Base-by-base conservation (phyloP, 345 rosid genomes). In the Corchorus capsularis region DNA sequence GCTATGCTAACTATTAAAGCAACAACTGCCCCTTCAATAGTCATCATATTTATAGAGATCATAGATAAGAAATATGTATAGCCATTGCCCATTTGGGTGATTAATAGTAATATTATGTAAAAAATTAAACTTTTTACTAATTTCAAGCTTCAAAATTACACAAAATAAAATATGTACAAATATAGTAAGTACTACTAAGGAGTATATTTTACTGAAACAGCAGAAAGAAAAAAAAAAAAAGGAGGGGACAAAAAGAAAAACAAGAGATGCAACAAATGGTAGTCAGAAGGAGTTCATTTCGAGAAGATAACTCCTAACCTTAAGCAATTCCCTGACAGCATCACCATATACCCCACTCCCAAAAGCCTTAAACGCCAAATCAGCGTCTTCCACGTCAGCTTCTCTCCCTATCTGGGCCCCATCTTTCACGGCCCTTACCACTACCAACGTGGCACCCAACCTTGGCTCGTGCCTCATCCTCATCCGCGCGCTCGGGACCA, bases 251-350 rank as follows among this genome's bases (percentile, higher is more conserved):
- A 13, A 8, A 20, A 73, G 22, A 43, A 37, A 13, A 14, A 52
- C 27, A 27, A 27, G 27, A 27, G 27, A 27, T 27, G 1, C 1
- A 27, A 27, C 27, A 27, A 27, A 27, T 27, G 27, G 27, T 27
- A 27, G 27, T 46, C 73, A 87, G 68, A 83, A 82, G 1, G 90
- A 80, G 79, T 86, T 89, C 86, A 87, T 89, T 74, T 85, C 90
- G 75, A 87, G 55, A 13, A 62, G 32, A 34, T 78, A 76, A 73
- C 89, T 79, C 80, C 75, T 79, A 9, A 76, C 73, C 82, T 76
- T 83, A 0, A 87, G 82, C 59, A 87, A 81, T 49, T 59, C 77
- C 78, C 22, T 62, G 37, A 82, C 85, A 10, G 74, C 80, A 22
- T 84, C 86, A 50, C 76, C 81, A n/a, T 75, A 77, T 3, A 68